Percentiles rank a stretch among this genome's conserved stretches.
Evolutionary conservation across 2,329 filamentous ascomycete species (phyloP).

Genomic region (Aspergillus hiratsukae): DNA sequence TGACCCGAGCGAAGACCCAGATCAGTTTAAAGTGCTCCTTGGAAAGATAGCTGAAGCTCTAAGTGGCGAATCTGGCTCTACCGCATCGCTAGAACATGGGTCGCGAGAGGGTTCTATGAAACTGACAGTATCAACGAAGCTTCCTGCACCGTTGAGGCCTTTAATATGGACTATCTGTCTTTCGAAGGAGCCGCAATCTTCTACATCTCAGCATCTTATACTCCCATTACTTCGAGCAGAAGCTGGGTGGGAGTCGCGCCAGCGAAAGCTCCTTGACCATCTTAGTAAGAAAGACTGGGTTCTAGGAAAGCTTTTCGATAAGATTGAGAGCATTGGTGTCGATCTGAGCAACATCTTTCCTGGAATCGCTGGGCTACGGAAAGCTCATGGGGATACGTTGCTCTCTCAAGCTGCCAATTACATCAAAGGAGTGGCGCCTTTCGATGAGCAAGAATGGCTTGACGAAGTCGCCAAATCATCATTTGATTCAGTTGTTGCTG

Average conservation of each 20-base stretch:
- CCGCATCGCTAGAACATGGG: slow-evolving; percentile 25
- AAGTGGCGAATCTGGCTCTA: slow-evolving; percentile 26
- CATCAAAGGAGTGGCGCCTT: slow-evolving; percentile 52
- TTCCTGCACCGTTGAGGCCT: slow-evolving; percentile 51
- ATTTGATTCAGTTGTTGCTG: slow-evolving; percentile 17
- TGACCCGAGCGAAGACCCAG: slow-evolving; percentile 54
- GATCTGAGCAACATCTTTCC: slow-evolving; percentile 57
- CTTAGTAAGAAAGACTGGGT: slow-evolving; percentile 57
- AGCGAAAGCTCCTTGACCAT: slow-evolving; percentile 46
- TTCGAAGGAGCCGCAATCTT: slow-evolving; percentile 33
- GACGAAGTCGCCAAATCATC: slow-evolving; percentile 19
- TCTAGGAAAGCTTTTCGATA: slow-evolving; percentile 55
- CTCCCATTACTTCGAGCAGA: slow-evolving; percentile 50
- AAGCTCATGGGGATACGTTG: slow-evolving; percentile 41
- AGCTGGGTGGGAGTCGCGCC: slow-evolving; percentile 44
- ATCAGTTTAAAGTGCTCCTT: slow-evolving; percentile 54
- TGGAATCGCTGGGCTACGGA: slow-evolving; percentile 44
- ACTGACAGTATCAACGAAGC: slow-evolving; percentile 44
- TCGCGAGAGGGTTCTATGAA: slow-evolving; percentile 35
- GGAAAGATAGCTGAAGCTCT: slow-evolving; percentile 52
- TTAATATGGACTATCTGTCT: slow-evolving; percentile 52
- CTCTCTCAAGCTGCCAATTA: slow-evolving; percentile 50
- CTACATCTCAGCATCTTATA: slow-evolving; percentile 48
- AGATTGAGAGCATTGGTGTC: slow-evolving; percentile 52
- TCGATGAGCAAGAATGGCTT: slow-evolving; percentile 48